Conservation (phyloP, 345 rosid species). For the Brassica juncea region DNA sequence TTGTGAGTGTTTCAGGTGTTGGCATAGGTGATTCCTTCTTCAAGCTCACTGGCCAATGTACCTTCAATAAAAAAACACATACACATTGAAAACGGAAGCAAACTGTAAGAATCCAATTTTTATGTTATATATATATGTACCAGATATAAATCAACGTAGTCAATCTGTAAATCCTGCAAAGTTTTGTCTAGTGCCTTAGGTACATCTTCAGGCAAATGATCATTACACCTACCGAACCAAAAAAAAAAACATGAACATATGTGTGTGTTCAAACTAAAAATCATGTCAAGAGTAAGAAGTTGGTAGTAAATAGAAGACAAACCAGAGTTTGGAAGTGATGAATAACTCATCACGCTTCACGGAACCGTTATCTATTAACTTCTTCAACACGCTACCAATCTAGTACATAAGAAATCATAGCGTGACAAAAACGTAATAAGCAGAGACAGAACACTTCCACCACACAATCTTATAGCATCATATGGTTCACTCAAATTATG, state of each 20-base stretch:
- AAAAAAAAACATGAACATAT: neutral
- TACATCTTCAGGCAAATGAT: conserved; percentile 58
- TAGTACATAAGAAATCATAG: conserved; percentile 20
- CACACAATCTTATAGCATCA: neutral
- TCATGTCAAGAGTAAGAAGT: neutral
- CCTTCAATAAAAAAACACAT: conserved; percentile 37
- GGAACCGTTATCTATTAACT: conserved; percentile 41
- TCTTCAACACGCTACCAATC: conserved; percentile 48
- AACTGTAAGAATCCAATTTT: neutral
- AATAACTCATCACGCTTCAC: conserved; percentile 51
- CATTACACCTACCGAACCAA: conserved; percentile 39
- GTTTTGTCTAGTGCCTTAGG: conserved; percentile 50
- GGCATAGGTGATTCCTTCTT: conserved; percentile 47
- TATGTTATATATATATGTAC: conserved; percentile 43
- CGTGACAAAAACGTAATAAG: neutral
- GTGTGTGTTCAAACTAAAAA: neutral
- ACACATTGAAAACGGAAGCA: neutral
- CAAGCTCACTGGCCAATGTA: conserved; percentile 70
- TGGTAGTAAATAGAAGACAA: neutral
- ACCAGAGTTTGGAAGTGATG: conserved; percentile 57
- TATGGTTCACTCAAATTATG: neutral
- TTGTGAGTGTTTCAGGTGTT: conserved; percentile 49
- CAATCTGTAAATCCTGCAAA: conserved; percentile 52
- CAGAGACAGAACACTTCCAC: neutral
- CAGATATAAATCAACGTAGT: conserved; percentile 57